phyloP scores from a whole-genome alignment of 805 yeast genomes.

The Kregervanrija fluxuum region DNA sequence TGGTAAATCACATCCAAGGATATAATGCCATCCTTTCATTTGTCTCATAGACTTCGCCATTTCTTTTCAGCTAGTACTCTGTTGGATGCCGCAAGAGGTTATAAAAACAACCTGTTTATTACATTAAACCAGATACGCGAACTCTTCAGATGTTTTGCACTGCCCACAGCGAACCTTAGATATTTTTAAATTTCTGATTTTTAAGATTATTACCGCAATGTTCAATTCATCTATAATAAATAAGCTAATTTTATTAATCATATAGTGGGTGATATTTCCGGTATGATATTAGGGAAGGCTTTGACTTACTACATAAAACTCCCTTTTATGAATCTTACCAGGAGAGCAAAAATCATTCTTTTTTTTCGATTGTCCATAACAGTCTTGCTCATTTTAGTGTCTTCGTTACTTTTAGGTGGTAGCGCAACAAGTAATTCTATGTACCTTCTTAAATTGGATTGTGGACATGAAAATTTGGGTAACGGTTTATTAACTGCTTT shows the following conservation, averaged over 20 bases:
- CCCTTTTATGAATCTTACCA: constrained; percentile 22
- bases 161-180: no score
- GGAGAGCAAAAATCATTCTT: constrained; percentile 21
- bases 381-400: neutral
- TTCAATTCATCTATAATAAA: no score
- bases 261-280: no score
- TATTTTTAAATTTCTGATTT: no score
- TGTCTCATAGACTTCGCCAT: constrained; percentile 23
- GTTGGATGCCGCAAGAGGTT: no score
- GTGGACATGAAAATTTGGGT: constrained; percentile 46
- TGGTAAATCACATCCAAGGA: constrained; percentile 4
- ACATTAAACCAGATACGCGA: no score
- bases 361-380: constrained; percentile 11
- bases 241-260: no score
- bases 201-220: no score
- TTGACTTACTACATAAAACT: constrained; percentile 1
- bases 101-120: no score
- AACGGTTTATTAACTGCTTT: constrained; percentile 43
- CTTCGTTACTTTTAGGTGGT: constrained; percentile 1
- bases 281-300: neutral
- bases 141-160: no score
- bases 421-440: neutral
- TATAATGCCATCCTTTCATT: constrained; percentile 32
- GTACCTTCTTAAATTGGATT: constrained; percentile 30
- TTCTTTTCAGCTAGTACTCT: neutral